Percentiles rank a stretch among this genome's conserved stretches.
Evolutionary conservation across 1,139 yeast genomes (phyloP).

Genomic region (Debaryomyces sp.): DNA sequence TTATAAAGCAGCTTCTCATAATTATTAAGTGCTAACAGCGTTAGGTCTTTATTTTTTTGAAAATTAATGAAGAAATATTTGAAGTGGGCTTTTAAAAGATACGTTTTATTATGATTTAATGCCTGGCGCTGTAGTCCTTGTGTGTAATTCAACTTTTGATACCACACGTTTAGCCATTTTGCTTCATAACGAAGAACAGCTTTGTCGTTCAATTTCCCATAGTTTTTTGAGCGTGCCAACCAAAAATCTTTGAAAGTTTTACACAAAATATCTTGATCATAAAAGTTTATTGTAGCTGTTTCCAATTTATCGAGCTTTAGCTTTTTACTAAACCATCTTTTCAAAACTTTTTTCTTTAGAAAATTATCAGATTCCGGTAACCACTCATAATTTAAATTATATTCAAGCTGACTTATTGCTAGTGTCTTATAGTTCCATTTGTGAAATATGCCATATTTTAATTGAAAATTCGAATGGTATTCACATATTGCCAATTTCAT

Average conservation of each 20-base stretch:
- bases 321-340: slow-evolving; percentile 19
- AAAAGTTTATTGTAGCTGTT: slow-evolving; percentile 13
- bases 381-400: slow-evolving; percentile 9
- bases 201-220: background rate
- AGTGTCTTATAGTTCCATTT: slow-evolving; percentile 18
- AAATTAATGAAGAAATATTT: background rate
- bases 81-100: background rate
- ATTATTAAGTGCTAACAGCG: background rate
- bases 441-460: slow-evolving; percentile 12
- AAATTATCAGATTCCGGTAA: background rate
- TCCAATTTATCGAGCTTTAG: slow-evolving; percentile 14
- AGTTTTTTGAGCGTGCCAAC: background rate
- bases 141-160: background rate
- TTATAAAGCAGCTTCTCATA: background rate
- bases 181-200: background rate
- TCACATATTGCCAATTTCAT: slow-evolving; percentile 32
- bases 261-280: slow-evolving; percentile 4
- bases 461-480: slow-evolving; percentile 8
- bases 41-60: background rate
- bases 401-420: slow-evolving; percentile 14
- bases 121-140: background rate
- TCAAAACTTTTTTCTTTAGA: slow-evolving; percentile 10
- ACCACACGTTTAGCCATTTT: background rate
- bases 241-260: slow-evolving; percentile 4
- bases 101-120: background rate